Percentiles rank a stretch among this genome's conserved stretches.
These are phyloP conservation scores for Talaromyces proteolyticus DNA, from an alignment of 495 filamentous ascomycete genomes.

Conservation along the genomic window DNA sequence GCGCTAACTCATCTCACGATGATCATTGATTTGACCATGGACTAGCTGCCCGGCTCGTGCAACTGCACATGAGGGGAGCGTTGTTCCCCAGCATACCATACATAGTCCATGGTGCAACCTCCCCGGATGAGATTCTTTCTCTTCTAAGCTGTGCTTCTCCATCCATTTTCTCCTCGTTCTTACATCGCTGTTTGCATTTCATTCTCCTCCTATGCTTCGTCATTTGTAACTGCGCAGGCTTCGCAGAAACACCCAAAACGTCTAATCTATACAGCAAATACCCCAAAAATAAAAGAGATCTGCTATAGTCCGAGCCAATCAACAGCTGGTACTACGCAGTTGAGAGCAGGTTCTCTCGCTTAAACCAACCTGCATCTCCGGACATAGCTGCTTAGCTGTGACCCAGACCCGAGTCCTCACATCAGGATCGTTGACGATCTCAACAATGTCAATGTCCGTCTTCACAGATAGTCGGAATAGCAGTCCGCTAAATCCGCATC, in stretches of 20 bases:
- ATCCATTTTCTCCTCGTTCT: conserved; percentile 2
- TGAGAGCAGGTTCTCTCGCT: conserved; percentile 7
- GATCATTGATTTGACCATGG: too few relatives aligned
- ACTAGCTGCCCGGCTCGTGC: not conserved
- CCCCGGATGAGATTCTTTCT: not conserved
- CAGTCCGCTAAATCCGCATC: not conserved
- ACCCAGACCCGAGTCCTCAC: too few relatives aligned
- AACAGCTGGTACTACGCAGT: not conserved
- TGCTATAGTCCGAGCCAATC: too few relatives aligned
- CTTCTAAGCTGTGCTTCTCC: conserved; percentile 6
- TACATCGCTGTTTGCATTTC: not conserved
- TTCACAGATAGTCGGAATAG: not conserved
- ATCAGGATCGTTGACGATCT: not conserved
- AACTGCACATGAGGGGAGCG: not conserved
- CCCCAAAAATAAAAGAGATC: too few relatives aligned
- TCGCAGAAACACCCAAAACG: not conserved
- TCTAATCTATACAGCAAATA: too few relatives aligned
- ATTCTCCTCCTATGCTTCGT: not conserved
- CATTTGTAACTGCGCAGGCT: conserved; percentile 4
- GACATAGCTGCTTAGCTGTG: too few relatives aligned
- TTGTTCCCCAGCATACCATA: not conserved
- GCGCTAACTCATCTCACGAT: too few relatives aligned
- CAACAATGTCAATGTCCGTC: not conserved
- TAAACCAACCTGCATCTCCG: too few relatives aligned
- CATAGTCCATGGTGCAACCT: conserved; percentile 3